phyloP scores from a whole-genome alignment of 2,329 filamentous ascomycete species.

The Sarocladium oryzae region DNA sequence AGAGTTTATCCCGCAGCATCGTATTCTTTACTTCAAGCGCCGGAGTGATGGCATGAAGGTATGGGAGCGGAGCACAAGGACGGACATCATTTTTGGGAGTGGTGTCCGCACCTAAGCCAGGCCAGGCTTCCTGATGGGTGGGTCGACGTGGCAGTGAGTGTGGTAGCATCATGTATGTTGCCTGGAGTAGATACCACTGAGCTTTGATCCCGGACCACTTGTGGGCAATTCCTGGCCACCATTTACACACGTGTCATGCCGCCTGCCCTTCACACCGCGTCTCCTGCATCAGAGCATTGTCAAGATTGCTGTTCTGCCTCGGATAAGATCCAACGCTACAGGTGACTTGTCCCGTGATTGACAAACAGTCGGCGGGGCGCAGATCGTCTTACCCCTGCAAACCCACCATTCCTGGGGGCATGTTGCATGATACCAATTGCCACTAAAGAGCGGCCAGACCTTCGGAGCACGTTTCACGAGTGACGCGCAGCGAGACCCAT shows the following conservation, averaged over 20 bases:
- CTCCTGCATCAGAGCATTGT: neutral
- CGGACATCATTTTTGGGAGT: slow-evolving; percentile 51
- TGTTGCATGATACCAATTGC: slow-evolving; percentile 3
- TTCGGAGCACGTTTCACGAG: neutral
- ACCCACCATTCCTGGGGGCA: neutral
- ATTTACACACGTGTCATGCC: slow-evolving; percentile 7
- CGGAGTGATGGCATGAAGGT: slow-evolving; percentile 43
- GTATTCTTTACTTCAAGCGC: slow-evolving; percentile 55
- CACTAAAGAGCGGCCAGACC: neutral
- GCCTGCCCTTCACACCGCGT: neutral
- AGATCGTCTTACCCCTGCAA: neutral
- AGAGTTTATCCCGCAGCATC: slow-evolving; percentile 60
- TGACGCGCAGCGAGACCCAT: neutral
- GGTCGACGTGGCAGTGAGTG: slow-evolving; percentile 6
- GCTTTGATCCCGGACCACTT: slow-evolving; percentile 1
- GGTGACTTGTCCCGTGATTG: slow-evolving; percentile 2
- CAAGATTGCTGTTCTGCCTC: neutral
- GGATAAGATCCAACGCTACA: neutral
- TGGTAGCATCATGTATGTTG: slow-evolving; percentile 1
- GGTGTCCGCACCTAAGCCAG: slow-evolving; percentile 24
- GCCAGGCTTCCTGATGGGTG: neutral
- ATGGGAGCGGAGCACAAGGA: slow-evolving; percentile 50
- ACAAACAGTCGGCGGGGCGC: neutral
- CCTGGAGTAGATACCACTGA: neutral
- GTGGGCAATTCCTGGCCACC: neutral